phyloP scores from a whole-genome alignment of 345 rosid genomes.

The Eutrema heterophyllum region DNA sequence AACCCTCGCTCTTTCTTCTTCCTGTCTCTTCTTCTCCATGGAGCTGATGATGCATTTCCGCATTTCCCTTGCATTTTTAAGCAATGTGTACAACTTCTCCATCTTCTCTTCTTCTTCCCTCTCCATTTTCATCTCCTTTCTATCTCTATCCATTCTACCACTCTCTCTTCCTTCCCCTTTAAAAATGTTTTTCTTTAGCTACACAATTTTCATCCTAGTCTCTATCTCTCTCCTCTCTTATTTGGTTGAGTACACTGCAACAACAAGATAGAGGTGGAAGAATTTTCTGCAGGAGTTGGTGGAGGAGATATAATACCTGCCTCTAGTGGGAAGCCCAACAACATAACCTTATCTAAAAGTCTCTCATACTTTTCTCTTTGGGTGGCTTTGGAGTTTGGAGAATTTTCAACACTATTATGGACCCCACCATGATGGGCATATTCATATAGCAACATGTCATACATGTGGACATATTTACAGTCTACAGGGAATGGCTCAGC shows the following conservation, averaged over 20 bases:
- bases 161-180: not conserved
- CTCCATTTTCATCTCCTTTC: slow-evolving; percentile 44
- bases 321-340: slow-evolving; percentile 8
- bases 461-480: slow-evolving; percentile 1
- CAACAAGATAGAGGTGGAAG: not conserved
- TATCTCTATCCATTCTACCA: slow-evolving; percentile 33
- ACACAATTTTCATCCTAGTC: not conserved
- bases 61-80: slow-evolving; percentile 44
- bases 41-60: slow-evolving; percentile 19
- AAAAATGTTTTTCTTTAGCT: not conserved
- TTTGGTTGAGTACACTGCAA: not conserved
- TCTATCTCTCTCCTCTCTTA: not conserved
- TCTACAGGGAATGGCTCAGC: not conserved
- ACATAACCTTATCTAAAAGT: slow-evolving; percentile 7
- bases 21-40: slow-evolving; percentile 11
- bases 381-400: slow-evolving; percentile 9
- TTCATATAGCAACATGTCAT: slow-evolving; percentile 4
- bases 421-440: slow-evolving; percentile 2
- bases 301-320: not conserved
- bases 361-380: not conserved
- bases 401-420: not conserved
- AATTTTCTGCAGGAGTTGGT: slow-evolving; percentile 10
- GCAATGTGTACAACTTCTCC: slow-evolving; percentile 52
- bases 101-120: slow-evolving; percentile 45
- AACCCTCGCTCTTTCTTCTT: not conserved